phyloP scores from a whole-genome alignment of 352 stramenopile species.

The Globisporangium spinosum region DNA sequence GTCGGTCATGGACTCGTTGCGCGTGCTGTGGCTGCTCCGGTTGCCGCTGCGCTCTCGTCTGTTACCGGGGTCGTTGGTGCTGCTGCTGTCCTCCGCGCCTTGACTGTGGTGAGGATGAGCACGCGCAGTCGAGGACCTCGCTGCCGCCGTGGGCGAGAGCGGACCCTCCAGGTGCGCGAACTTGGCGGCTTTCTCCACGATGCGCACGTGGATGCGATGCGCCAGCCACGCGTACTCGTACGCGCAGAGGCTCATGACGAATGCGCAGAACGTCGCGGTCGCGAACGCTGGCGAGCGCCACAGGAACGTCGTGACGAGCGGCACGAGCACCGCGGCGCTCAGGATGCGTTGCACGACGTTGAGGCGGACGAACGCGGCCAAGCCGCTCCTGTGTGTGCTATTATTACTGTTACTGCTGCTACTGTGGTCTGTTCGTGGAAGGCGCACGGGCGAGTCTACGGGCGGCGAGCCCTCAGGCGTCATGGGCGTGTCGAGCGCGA shows the following conservation, averaged over 20 bases:
- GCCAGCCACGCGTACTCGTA: constrained; percentile 74
- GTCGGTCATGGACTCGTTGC: constrained; percentile 28
- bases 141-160: constrained; percentile 9
- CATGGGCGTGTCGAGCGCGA: constrained; percentile 20
- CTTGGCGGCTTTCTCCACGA: constrained; percentile 22
- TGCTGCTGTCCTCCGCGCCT: not conserved
- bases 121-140: not conserved
- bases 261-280: constrained; percentile 63
- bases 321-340: constrained; percentile 50
- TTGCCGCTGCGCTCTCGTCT: constrained; percentile 2
- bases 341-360: constrained; percentile 64
- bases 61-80: not conserved
- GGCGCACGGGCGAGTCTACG: not conserved
- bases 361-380: constrained; percentile 21
- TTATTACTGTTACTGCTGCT: not conserved
- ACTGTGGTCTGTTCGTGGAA: not conserved
- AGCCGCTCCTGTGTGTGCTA: not conserved
- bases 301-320: constrained; percentile 64
- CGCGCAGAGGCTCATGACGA: constrained; percentile 55
- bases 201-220: constrained; percentile 56
- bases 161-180: constrained; percentile 8
- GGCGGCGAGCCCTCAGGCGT: constrained; percentile 5
- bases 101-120: not conserved
- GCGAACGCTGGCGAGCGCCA: constrained; percentile 61
- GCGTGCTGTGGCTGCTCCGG: constrained; percentile 24